Base-by-base conservation (phyloP, 768 basidiomycete species). In the Phanerochaete carnosa region DNA sequence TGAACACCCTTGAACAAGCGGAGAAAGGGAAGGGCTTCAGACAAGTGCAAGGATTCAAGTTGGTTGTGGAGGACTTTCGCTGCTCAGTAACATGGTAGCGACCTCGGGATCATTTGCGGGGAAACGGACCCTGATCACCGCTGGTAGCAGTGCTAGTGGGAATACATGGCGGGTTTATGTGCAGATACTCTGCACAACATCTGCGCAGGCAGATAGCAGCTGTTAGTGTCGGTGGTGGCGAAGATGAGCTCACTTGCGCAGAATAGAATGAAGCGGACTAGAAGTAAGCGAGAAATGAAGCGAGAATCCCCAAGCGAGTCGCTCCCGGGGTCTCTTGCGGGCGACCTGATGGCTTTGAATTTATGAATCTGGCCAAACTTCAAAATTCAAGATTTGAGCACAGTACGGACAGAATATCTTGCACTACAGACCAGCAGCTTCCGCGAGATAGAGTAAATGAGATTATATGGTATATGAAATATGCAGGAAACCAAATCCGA, bases 1-100 rank as follows among this genome's bases (percentile, higher is more conserved):
- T 55, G 54, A 55, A 55, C 54, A 55, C 22, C n/a, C 54, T 55
- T 55, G 54, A 39, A 37, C 54, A 35, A 55, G 54, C 54, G 43
- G 35, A 58, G 47, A 55, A 49, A 45, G 54, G 49, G 54, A 60
- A 55, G 25, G 25, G 47, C 7, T 58, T 39, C 49, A 26, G n/a
- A 23, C 33, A 37, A 55, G 35, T 43, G 47, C 54, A 55, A 55
- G 59, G 46, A 47, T 32, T 33, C 52, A 60, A 60, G 59, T 45
- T 60, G 59, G 59, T 58, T 49, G 47, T 19, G 47, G 47, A 49
- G 28, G 23, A 19, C 47, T 5, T 13, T 19, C 19, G 47, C 35
- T 37, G 54, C 54, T 55, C 23, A 26, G 35, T 32, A 55, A 13
- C 35, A 55, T 37, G 37, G 25, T 25, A 39, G 30, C 26, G 7